Percentiles rank a stretch among this genome's conserved stretches.
These are phyloP conservation scores for Seiridium cupressi DNA, from an alignment of 2,329 filamentous ascomycete genomes.

Conservation along the genomic window DNA sequence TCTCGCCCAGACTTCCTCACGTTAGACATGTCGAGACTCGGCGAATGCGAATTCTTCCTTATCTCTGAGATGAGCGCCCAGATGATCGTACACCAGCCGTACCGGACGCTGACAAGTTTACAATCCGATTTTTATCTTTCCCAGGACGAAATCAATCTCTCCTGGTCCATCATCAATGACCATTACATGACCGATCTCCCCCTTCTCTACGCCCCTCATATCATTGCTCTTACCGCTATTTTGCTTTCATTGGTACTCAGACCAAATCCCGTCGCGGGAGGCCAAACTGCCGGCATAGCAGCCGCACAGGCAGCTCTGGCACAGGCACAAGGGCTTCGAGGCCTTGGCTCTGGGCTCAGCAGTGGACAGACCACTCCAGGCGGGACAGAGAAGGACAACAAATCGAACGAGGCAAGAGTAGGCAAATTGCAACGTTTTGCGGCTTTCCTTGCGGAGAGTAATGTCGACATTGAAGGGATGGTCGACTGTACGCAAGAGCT, in stretches of 20 bases:
- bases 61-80: conserved; percentile 91
- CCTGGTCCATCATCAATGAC: conserved; percentile 85
- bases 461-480: conserved; percentile 78
- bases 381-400: conserved; percentile 36
- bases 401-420: conserved; percentile 53
- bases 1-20: conserved; percentile 59
- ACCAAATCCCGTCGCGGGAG: conserved; percentile 39
- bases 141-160: conserved; percentile 75
- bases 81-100: conserved; percentile 87
- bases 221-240: conserved; percentile 83
- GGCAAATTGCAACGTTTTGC: conserved; percentile 66
- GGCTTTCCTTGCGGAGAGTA: conserved; percentile 82
- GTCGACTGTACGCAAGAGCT: conserved; percentile 90
- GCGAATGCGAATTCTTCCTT: conserved; percentile 90
- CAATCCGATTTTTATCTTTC: conserved; percentile 68
- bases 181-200: conserved; percentile 92
- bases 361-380: conserved; percentile 23
- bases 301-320: conserved; percentile 48
- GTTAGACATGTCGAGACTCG: conserved; percentile 78
- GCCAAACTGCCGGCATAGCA: conserved; percentile 41
- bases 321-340: conserved; percentile 34
- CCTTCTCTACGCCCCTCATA: conserved; percentile 79
- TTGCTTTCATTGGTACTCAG: conserved; percentile 81
- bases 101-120: conserved; percentile 74
- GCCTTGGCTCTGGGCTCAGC: conserved; percentile 11